A percentile compares a stretch with the other conserved stretches of the same genome.
Evolutionary conservation across 2,329 filamentous ascomycete genomes (phyloP).

Genomic region (Fusarium odoratissimum): DNA sequence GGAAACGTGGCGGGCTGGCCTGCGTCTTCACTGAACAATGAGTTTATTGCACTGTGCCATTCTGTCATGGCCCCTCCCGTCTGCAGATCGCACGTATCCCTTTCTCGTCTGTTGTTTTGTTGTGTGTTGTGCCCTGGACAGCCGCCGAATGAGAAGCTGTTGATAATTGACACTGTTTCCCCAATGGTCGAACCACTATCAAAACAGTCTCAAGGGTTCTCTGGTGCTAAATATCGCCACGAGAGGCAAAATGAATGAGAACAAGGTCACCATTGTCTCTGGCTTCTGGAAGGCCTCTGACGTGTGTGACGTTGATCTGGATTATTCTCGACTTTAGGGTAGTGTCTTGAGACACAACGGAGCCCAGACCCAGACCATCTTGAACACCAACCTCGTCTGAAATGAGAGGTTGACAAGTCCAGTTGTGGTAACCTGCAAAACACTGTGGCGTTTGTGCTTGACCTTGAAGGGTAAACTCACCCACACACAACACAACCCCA

Average conservation of each 20-base stretch:
- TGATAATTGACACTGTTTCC: conserved; percentile 26
- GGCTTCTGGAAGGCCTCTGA: conserved; percentile 32
- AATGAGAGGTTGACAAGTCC: conserved; percentile 21
- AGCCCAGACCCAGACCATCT: conserved; percentile 19
- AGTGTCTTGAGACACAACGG: conserved; percentile 18
- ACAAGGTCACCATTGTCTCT: conserved; percentile 9
- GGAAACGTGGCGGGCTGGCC: conserved; percentile 45
- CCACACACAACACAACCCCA: conserved; percentile 14
- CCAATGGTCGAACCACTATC: conserved; percentile 25
- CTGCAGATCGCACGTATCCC: conserved; percentile 35
- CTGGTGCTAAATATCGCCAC: conserved; percentile 22
- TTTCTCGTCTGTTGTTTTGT: conserved; percentile 6
- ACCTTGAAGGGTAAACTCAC: conserved; percentile 14
- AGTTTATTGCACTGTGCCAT: conserved; percentile 35
- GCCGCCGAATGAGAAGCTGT: conserved; percentile 30
- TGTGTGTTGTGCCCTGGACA: conserved; percentile 25
- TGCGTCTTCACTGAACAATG: conserved; percentile 1
- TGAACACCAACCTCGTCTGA: conserved; percentile 23
- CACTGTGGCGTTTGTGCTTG: conserved; percentile 20
- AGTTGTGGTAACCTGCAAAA: conserved; percentile 2
- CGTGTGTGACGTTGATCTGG: conserved; percentile 1
- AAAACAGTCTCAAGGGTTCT: conserved; percentile 11
- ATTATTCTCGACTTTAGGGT: conserved; percentile 21
- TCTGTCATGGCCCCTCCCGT: conserved; percentile 29
- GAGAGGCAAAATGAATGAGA: conserved; percentile 27